Evolutionary conservation across 805 yeast species (phyloP).

Genomic region (Saccharomycopsis synnaedendra): DNA sequence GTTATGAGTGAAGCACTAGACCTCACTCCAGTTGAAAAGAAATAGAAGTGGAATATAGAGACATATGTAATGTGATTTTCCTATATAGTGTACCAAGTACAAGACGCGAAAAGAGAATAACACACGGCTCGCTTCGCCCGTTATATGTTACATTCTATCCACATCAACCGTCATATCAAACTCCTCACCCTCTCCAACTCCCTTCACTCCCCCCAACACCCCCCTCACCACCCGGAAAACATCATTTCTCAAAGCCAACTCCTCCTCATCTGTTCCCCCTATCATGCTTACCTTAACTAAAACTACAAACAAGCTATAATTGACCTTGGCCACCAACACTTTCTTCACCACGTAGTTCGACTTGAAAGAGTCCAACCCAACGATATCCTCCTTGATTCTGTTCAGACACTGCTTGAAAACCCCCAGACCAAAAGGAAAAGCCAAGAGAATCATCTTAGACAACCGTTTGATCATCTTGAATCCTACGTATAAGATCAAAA

Average conservation of each 20-base stretch:
- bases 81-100: no score
- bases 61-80: no score
- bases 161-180: constrained; percentile 36
- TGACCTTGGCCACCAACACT: constrained; percentile 48
- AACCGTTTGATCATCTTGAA: constrained; percentile 40
- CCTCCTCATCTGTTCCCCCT: constrained; percentile 69
- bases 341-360: constrained; percentile 34
- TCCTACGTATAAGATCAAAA: constrained; percentile 35
- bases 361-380: constrained; percentile 39
- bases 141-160: constrained; percentile 21
- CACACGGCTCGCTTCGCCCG: background rate
- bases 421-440: constrained; percentile 36
- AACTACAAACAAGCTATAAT: constrained; percentile 46
- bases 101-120: no score
- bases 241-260: constrained; percentile 41
- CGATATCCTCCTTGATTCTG: constrained; percentile 34
- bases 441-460: constrained; percentile 41
- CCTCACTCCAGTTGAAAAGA: no score
- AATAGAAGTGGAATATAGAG: no score
- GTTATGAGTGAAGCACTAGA: no score
- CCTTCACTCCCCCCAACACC: constrained; percentile 18
- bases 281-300: constrained; percentile 44
- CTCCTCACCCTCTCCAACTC: constrained; percentile 9
- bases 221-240: constrained; percentile 31
- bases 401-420: constrained; percentile 26